Base-by-base conservation (phyloP, 345 rosid genomes). In the Ceriops zippeliana region DNA sequence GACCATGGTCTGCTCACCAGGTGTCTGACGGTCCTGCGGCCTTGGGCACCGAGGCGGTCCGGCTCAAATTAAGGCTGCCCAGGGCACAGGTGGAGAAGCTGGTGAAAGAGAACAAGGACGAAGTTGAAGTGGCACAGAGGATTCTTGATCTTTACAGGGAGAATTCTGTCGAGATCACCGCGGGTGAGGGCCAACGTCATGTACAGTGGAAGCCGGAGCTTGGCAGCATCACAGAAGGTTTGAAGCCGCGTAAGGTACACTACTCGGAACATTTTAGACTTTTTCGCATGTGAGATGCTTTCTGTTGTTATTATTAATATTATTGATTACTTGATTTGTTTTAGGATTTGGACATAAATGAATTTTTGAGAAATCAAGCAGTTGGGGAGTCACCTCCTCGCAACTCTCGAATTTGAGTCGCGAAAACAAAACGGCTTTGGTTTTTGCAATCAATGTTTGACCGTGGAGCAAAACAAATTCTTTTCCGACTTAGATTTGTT, bases 21-120 rank as follows among this genome's bases (percentile, higher is more conserved):
- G 26, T 26, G 13, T 21, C 65, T 27, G 67, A 49, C 32, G 76
- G 38, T 30, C 6, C 53, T 5, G 37, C 28, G 21, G 30, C 2
- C 13, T 17, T 8, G 7, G 7, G 16, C 58, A 0, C 27, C 49
- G 49, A 16, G 5, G 63, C 67, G n/a, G n/a, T 54, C 26, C 62
- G 64, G 56, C 63, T 73, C 21, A 73, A 67, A 54, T 19, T 73
- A 59, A 61, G 77, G 72, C 67, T 73, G 15, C 77, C 77, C 4
- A 73, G 65, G 34, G 61, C 72, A 3, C 72, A 67, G 47, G 52
- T 67, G 53, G 72, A 67, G 52, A 67, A 67, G 49, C 22, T 73
- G 37, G n/a, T 62, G 72, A 54, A 32, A 63, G 68, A 73, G 67
- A 73, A 72, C 51, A 62, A 56, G 57, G 72, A 62, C 46, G 63